These are phyloP conservation scores for Trichophyton schoenleinii DNA, from an alignment of 2,329 filamentous ascomycete species.

Conservation along the genomic window DNA sequence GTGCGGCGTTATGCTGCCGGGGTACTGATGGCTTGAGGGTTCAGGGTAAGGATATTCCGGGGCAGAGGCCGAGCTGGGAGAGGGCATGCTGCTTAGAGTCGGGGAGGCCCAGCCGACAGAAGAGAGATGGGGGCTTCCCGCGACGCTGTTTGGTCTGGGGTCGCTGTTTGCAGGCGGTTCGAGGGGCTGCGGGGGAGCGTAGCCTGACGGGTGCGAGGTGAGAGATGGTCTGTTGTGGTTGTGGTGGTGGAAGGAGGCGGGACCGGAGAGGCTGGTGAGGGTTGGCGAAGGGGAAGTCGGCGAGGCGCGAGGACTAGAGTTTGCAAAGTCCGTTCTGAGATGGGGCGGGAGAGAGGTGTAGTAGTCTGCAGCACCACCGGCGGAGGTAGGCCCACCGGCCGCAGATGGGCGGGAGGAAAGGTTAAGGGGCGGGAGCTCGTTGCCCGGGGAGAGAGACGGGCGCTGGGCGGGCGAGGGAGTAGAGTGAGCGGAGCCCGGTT, in stretches of 20 bases:
- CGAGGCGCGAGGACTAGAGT: slow-evolving; percentile 45
- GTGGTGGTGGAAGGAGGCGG: slow-evolving; percentile 24
- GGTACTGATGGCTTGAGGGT: slow-evolving; percentile 42
- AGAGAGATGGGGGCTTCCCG: slow-evolving; percentile 73
- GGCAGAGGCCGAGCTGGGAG: slow-evolving; percentile 43
- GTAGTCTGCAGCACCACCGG: slow-evolving; percentile 36
- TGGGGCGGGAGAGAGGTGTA: slow-evolving; percentile 76
- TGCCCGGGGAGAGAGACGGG: slow-evolving; percentile 65
- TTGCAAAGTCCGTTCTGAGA: slow-evolving; percentile 60
- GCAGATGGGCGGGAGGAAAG: slow-evolving; percentile 56
- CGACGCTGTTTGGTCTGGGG: slow-evolving; percentile 60
- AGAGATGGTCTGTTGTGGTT: slow-evolving; percentile 41
- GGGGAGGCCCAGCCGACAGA: slow-evolving; percentile 79
- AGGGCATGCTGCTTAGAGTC: slow-evolving; percentile 58
- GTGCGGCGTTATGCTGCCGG: slow-evolving; percentile 31
- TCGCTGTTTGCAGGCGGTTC: slow-evolving; percentile 71
- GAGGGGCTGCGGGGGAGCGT: slow-evolving; percentile 71
- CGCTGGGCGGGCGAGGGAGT: slow-evolving; percentile 77
- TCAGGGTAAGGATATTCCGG: slow-evolving; percentile 70
- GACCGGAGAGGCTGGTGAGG: slow-evolving; percentile 44
- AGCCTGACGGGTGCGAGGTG: slow-evolving; percentile 74
- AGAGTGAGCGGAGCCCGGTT: slow-evolving; percentile 37
- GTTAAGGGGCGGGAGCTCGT: slow-evolving; percentile 58
- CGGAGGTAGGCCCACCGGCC: slow-evolving; percentile 19
- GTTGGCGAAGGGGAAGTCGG: slow-evolving; percentile 44